Evolutionary conservation across 805 yeast genomes (phyloP), one percentile per base, ranked within the genome.

Genomic region (Diddensiella santjacobensis): DNA sequence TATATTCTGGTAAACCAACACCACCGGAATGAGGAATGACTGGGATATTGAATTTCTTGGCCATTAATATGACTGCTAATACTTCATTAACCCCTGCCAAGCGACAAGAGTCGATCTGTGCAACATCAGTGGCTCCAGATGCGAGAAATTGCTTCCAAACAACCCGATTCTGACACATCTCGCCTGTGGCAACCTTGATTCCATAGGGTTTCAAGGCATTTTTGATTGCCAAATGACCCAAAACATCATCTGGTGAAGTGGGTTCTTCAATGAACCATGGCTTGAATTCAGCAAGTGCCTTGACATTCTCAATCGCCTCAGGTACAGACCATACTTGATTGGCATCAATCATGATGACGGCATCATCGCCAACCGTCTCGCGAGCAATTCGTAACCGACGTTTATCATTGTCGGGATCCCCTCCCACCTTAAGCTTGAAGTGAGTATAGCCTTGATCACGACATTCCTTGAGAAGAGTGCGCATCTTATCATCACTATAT

Each of bases 351-450:
- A 65, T 65, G 35, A 65, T 47, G 19, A 57, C 55, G 10, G 64
- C 62, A 29, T 67, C 68, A 39, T 67, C 64, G 10, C 74, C 75
- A 44, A 71, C 51, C 10, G 66, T 65, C 40, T 71, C 72, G 42
- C 74, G 58, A 6, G 71, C 74, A 4, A 70, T 54, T 35, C 58
- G 47, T 45, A 71, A 55, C 38, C 75, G 58, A 37, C 67, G 54
- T 37, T 60, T 58, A 51, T 71, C 75, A n/a, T 63, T 64, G 11
- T 58, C 62, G n/a, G 70, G 54, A 45, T 64, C 63, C 29, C 67
- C 64, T 3, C 75, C 74, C 19, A 70, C 73, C 51, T 71, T 71
- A 55, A 71, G 64, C 56, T 71, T 71, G 63, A 71, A 71, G 42
- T 63, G 58, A 22, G 60, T 65, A 60, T 65, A 71, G n/a, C 75